phyloP scores from a whole-genome alignment of 1,284 basidiomycete species.

The Sphaerobolus stellatus region DNA sequence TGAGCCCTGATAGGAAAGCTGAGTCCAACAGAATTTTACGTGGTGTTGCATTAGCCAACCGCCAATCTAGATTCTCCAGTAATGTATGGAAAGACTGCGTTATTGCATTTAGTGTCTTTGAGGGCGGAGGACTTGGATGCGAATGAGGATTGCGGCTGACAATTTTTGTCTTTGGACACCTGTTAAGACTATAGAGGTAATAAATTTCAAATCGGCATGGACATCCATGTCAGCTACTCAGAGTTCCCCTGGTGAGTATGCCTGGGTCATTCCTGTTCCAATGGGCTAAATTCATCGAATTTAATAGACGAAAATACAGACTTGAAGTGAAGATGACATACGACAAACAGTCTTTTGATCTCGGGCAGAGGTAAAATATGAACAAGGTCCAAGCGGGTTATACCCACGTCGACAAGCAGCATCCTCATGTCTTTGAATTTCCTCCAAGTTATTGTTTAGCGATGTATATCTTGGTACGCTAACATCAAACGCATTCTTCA shows the following conservation, averaged over 20 bases:
- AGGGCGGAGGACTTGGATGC: constrained; percentile 15
- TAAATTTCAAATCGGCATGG: constrained; percentile 20
- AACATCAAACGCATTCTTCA: too few species aligned
- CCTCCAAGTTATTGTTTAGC: constrained; percentile 23
- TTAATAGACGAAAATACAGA: neutral
- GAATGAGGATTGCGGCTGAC: constrained; percentile 20
- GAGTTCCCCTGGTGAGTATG: constrained; percentile 11
- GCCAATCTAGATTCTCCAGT: constrained; percentile 20
- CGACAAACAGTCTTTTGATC: constrained; percentile 21
- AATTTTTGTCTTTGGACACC: constrained; percentile 20
- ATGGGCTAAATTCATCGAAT: constrained; percentile 16
- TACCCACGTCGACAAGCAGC: constrained; percentile 18
- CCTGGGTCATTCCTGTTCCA: constrained; percentile 20
- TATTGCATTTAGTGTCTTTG: constrained; percentile 14
- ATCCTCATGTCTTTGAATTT: constrained; percentile 12
- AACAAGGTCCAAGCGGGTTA: constrained; percentile 21
- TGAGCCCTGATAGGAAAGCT: constrained; percentile 22
- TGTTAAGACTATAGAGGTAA: constrained; percentile 17
- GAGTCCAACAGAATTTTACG: constrained; percentile 21
- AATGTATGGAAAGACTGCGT: constrained; percentile 4
- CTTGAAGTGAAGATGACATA: neutral
- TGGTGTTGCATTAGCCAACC: constrained; percentile 29
- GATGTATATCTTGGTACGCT: constrained; percentile 13
- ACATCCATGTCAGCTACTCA: constrained; percentile 15
- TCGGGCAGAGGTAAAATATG: constrained; percentile 16